phyloP scores from a whole-genome alignment of 2,329 filamentous ascomycete genomes.

The Alternaria brassicae region DNA sequence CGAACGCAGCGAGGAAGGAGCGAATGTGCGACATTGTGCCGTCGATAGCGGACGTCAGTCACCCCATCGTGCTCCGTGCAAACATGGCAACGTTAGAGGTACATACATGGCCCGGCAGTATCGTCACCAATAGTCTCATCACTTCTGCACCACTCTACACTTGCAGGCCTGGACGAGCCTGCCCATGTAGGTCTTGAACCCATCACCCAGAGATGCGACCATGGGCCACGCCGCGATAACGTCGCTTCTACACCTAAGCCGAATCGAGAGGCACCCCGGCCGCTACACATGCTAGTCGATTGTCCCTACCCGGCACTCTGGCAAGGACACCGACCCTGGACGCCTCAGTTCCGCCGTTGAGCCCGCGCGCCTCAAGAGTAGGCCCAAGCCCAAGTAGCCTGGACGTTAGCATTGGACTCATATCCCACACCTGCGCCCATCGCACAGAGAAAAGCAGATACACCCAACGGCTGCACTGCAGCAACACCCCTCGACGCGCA shows the following conservation, averaged over 20 bases:
- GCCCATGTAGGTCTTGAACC: not conserved
- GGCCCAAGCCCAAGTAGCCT: constrained; percentile 15
- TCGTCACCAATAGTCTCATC: not conserved
- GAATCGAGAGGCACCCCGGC: constrained; percentile 9
- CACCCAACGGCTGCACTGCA: constrained; percentile 17
- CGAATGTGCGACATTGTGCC: constrained; percentile 1
- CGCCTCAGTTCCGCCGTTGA: constrained; percentile 14
- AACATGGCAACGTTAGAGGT: not conserved
- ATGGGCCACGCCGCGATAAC: constrained; percentile 18
- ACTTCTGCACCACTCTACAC: not conserved
- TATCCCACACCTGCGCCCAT: constrained; percentile 10
- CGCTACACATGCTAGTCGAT: constrained; percentile 8
- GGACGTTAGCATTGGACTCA: constrained; percentile 16
- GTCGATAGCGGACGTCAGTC: not conserved
- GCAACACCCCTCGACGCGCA: constrained; percentile 29
- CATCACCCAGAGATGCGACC: not conserved
- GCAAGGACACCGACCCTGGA: constrained; percentile 12
- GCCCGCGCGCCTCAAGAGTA: constrained; percentile 22
- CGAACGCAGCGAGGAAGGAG: constrained; percentile 7
- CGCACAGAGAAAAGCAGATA: constrained; percentile 9
- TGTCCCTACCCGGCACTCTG: constrained; percentile 15
- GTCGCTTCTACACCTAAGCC: constrained; percentile 13
- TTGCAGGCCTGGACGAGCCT: not conserved
- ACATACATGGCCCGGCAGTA: not conserved
- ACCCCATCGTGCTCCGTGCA: not conserved